Evolutionary conservation across 1,284 basidiomycete species (phyloP).

Genomic region (Cerioporus squamosus): DNA sequence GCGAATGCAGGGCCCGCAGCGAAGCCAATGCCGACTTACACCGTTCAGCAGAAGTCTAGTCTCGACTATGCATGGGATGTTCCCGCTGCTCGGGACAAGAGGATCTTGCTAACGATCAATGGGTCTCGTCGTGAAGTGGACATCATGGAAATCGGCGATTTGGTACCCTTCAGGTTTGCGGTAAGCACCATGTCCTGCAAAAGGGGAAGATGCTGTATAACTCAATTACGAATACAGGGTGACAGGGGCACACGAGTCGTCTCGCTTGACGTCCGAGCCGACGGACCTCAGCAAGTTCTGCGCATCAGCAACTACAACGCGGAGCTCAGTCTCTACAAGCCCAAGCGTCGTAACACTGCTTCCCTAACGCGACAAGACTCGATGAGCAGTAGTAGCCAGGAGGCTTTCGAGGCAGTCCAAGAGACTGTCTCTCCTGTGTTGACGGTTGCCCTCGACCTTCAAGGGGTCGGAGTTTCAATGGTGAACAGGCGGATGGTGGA

Average conservation of each 20-base stretch:
- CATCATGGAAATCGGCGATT: constrained; percentile 95
- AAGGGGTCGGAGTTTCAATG: constrained; percentile 93
- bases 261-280: constrained; percentile 93
- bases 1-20: constrained; percentile 41
- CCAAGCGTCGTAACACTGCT: constrained; percentile 58
- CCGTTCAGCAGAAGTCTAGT: constrained; percentile 59
- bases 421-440: constrained; percentile 76
- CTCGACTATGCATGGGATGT: constrained; percentile 93
- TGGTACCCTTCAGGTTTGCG: constrained; percentile 88
- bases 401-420: constrained; percentile 89
- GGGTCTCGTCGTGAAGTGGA: constrained; percentile 80
- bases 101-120: constrained; percentile 72
- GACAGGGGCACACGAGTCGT: constrained; percentile 63
- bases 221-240: constrained; percentile 51
- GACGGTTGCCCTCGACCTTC: constrained; percentile 78
- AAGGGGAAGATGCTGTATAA: no score
- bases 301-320: constrained; percentile 89
- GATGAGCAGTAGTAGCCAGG: constrained; percentile 59
- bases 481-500: constrained; percentile 90
- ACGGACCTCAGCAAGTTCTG: constrained; percentile 86
- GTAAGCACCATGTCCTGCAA: constrained; percentile 43
- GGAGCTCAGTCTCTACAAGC: constrained; percentile 90
- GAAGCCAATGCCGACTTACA: constrained; percentile 52
- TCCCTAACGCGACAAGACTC: constrained; percentile 73
- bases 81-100: constrained; percentile 87